Evolutionary conservation across 2,329 filamentous ascomycete species (phyloP).

Genomic region (Coleophoma crateriformis): DNA sequence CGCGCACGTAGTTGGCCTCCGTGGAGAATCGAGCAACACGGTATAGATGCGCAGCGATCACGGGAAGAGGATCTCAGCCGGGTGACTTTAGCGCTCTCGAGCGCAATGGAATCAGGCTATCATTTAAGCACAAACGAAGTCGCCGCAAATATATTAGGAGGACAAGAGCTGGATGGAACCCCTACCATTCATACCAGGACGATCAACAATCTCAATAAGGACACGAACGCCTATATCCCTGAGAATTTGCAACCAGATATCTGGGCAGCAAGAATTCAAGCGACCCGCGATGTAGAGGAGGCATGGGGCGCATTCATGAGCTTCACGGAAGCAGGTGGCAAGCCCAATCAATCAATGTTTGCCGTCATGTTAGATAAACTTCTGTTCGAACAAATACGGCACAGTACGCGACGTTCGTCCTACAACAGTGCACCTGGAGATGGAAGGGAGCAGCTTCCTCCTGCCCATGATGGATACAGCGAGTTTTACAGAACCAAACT

Average conservation of each 20-base stretch:
- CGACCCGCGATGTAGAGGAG: constrained; percentile 55
- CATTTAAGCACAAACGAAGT: constrained; percentile 37
- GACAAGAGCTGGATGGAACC: constrained; percentile 40
- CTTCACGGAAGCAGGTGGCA: constrained; percentile 27
- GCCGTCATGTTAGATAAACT: constrained; percentile 57
- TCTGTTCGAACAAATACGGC: constrained; percentile 26
- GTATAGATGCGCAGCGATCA: constrained; percentile 49
- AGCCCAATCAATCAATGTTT: constrained; percentile 42
- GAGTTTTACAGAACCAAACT: constrained; percentile 61
- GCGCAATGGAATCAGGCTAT: constrained; percentile 54
- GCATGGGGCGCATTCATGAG: constrained; percentile 44
- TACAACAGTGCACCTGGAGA: constrained; percentile 50
- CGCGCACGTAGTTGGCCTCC: constrained; percentile 54
- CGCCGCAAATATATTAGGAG: constrained; percentile 46
- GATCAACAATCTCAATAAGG: constrained; percentile 13
- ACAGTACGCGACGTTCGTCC: constrained; percentile 9
- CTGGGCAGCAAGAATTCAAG: constrained; percentile 52
- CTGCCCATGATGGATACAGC: constrained; percentile 52
- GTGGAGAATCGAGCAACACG: constrained; percentile 50
- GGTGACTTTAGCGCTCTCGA: constrained; percentile 43
- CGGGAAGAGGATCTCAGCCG: constrained; percentile 48
- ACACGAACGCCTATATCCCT: neutral
- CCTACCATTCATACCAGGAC: constrained; percentile 52
- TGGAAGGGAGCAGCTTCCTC: constrained; percentile 45
- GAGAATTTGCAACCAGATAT: neutral